Conservation (phyloP, 768 basidiomycete species). For the Trichaptum fuscoviolaceum region DNA sequence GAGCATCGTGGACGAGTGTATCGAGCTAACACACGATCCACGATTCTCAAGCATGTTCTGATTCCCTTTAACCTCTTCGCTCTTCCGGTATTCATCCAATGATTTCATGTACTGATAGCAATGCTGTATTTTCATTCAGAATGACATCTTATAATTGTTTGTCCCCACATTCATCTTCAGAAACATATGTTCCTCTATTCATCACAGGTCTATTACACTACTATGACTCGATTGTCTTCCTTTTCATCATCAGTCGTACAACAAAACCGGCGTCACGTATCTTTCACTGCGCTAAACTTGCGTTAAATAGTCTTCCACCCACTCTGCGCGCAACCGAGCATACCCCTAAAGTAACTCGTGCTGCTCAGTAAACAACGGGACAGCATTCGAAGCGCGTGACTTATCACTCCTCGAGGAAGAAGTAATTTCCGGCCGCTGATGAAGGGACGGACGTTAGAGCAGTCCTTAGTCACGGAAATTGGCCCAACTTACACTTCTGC, state of each 20-base stretch:
- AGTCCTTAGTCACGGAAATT: slow-evolving; percentile 4
- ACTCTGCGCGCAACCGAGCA: not conserved
- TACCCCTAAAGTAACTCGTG: not conserved
- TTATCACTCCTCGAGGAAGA: slow-evolving; percentile 81
- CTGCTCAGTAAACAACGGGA: not conserved
- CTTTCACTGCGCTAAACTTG: not conserved
- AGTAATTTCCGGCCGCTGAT: slow-evolving; percentile 82
- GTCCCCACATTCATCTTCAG: not conserved
- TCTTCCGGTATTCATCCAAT: not conserved
- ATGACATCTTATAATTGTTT: not conserved
- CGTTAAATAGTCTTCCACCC: not conserved
- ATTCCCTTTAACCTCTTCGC: not conserved
- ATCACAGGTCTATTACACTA: not conserved
- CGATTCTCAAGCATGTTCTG: slow-evolving; percentile 35
- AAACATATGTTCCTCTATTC: not conserved
- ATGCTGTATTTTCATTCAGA: not conserved
- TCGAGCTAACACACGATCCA: slow-evolving; percentile 56
- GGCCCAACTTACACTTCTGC: slow-evolving; percentile 60
- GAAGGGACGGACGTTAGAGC: slow-evolving; percentile 13
- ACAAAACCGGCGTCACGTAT: not conserved
- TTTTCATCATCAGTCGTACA: not conserved
- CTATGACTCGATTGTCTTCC: not conserved
- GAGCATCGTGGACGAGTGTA: slow-evolving; percentile 54
- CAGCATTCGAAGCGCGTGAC: not conserved
- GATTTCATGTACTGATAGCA: not conserved